A percentile compares a stretch with the other conserved stretches of the same genome.
These are phyloP conservation scores for Dysphania ambrosioides DNA, from an alignment of 148 eudicot genomes.

Conservation along the genomic window DNA sequence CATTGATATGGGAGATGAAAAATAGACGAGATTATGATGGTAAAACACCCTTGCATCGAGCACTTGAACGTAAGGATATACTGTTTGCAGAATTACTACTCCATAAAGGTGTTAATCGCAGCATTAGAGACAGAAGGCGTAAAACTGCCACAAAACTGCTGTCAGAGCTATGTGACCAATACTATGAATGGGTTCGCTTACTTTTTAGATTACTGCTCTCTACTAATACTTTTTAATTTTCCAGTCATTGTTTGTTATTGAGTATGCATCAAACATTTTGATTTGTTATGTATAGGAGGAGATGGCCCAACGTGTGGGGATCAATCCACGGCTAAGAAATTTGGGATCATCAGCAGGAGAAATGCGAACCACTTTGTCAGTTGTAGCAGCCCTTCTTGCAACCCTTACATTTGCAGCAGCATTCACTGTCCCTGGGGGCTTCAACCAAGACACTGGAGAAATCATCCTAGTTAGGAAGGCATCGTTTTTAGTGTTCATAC, in stretches of 20 bases:
- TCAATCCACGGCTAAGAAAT: slow-evolving; percentile 14
- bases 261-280: too few species aligned
- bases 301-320: slow-evolving; percentile 12
- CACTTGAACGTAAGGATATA: slow-evolving; percentile 12
- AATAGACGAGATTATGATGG: slow-evolving; percentile 14
- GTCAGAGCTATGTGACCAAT: not conserved
- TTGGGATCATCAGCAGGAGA: slow-evolving; percentile 4
- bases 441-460: slow-evolving; percentile 9
- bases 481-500: slow-evolving; percentile 14
- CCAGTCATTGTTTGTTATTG: too few species aligned
- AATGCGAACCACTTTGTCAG: slow-evolving; percentile 18
- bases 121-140: slow-evolving; percentile 10
- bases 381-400: slow-evolving; percentile 26
- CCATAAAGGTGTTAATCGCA: slow-evolving; percentile 4
- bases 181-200: slow-evolving; percentile 19
- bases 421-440: slow-evolving; percentile 26
- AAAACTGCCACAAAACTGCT: slow-evolving; percentile 27
- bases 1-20: slow-evolving; percentile 8
- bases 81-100: slow-evolving; percentile 11
- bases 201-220: not conserved
- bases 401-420: slow-evolving; percentile 27
- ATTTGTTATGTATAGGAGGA: slow-evolving; percentile 3
- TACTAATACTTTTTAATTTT: too few species aligned
- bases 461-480: slow-evolving; percentile 5
- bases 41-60: slow-evolving; percentile 23